Evolutionary conservation across 1,284 basidiomycete genomes (phyloP).

Genomic region (Boletus semigastroideus): DNA sequence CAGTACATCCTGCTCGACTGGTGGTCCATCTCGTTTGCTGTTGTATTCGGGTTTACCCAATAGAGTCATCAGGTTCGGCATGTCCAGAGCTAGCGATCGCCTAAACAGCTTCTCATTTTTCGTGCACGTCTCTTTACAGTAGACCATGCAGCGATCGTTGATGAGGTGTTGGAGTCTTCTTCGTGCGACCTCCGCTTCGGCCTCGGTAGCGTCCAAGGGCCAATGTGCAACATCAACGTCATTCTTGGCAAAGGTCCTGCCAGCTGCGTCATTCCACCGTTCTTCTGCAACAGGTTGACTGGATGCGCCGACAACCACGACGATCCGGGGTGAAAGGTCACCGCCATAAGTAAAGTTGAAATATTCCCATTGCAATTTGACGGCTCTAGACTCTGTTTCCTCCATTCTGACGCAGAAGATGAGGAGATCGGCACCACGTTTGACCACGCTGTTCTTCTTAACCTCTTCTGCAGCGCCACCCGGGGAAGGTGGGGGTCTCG

Average conservation of each 20-base stretch:
- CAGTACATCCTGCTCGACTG: slow-evolving; percentile 13
- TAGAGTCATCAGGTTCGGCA: slow-evolving; percentile 5
- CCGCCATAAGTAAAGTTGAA: slow-evolving; percentile 26
- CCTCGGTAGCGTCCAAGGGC: neutral
- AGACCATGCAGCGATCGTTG: slow-evolving; percentile 23
- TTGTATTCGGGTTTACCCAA: slow-evolving; percentile 13
- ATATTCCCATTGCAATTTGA: slow-evolving; percentile 27
- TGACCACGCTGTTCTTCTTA: slow-evolving; percentile 11
- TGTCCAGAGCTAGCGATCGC: slow-evolving; percentile 15
- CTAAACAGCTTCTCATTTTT: slow-evolving; percentile 19
- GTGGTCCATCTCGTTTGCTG: neutral
- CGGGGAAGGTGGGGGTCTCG: neutral
- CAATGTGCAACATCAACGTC: slow-evolving; percentile 14
- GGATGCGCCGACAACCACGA: slow-evolving; percentile 22
- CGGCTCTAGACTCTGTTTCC: neutral
- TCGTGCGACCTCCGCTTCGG: neutral
- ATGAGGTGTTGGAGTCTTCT: slow-evolving; percentile 15
- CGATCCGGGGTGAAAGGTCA: slow-evolving; percentile 24
- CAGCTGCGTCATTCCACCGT: slow-evolving; percentile 20
- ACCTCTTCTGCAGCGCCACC: slow-evolving; percentile 4
- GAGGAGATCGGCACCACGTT: slow-evolving; percentile 27
- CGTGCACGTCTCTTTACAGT: slow-evolving; percentile 7
- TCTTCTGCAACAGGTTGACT: slow-evolving; percentile 14
- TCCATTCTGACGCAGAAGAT: slow-evolving; percentile 22
- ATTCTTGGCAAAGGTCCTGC: neutral